These are phyloP conservation scores for Dioszegia aurantiaca DNA, from an alignment of 768 basidiomycete species.

Conservation along the genomic window DNA sequence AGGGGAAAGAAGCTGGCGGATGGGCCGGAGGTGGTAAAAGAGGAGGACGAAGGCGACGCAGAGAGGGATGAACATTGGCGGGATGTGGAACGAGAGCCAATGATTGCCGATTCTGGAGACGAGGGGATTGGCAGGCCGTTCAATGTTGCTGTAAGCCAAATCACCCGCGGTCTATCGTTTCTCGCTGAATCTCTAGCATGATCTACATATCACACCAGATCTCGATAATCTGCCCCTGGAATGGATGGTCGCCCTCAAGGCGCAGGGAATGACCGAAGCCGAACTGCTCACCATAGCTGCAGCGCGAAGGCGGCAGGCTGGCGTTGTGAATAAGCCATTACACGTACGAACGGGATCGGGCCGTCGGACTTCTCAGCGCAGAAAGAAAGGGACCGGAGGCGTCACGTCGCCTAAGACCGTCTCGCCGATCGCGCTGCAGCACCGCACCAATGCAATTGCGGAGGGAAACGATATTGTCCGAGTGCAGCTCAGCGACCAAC, in stretches of 20 bases:
- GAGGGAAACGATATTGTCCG: too few species aligned
- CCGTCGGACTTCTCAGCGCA: neutral
- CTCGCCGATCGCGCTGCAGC: too few species aligned
- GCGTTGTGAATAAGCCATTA: neutral
- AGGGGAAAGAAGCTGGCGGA: slow-evolving; percentile 12
- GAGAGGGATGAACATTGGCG: neutral
- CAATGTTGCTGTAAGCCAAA: slow-evolving; percentile 34
- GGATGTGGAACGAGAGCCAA: slow-evolving; percentile 1
- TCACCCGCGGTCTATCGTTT: neutral
- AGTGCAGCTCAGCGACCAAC: too few species aligned
- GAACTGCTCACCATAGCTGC: slow-evolving; percentile 36
- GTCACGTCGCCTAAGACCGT: neutral
- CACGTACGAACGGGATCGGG: neutral
- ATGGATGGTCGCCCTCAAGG: slow-evolving; percentile 31
- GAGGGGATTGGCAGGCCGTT: slow-evolving; percentile 35
- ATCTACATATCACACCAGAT: slow-evolving; percentile 37
- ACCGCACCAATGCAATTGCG: too few species aligned
- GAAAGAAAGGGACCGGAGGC: too few species aligned
- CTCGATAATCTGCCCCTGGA: slow-evolving; percentile 30
- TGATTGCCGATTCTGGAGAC: slow-evolving; percentile 23
- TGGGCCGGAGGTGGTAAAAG: slow-evolving; percentile 13
- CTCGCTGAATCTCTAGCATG: slow-evolving; percentile 28
- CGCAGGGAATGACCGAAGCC: slow-evolving; percentile 34
- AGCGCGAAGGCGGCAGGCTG: slow-evolving; percentile 20
- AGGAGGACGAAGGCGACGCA: slow-evolving; percentile 17